Evolutionary conservation across 768 basidiomycete species (phyloP).

Genomic region (Calocybe indica): DNA sequence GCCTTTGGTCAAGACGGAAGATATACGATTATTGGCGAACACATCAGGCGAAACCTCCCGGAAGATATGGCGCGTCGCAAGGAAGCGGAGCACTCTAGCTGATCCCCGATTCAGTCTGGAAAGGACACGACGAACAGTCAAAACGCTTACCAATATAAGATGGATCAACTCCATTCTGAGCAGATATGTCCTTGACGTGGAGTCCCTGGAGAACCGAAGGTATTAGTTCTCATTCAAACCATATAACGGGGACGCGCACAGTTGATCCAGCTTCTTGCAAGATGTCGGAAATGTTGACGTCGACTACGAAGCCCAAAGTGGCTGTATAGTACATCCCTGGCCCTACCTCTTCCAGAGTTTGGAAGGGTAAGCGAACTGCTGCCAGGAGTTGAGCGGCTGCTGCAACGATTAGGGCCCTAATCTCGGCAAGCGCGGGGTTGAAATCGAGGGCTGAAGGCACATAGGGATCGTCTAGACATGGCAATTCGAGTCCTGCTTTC

Average conservation of each 20-base stretch:
- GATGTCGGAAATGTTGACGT: slow-evolving; percentile 28
- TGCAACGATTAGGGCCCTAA: slow-evolving; percentile 13
- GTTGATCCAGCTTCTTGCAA: slow-evolving; percentile 23
- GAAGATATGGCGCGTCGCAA: slow-evolving; percentile 19
- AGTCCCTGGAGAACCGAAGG: slow-evolving; percentile 16
- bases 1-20: slow-evolving; percentile 21
- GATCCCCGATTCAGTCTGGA: background rate
- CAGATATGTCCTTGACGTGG: slow-evolving; percentile 27
- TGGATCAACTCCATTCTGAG: slow-evolving; percentile 18
- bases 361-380: slow-evolving; percentile 11
- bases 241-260: slow-evolving; percentile 1
- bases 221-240: slow-evolving; percentile 6
- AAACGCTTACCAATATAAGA: slow-evolving; percentile 22
- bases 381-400: slow-evolving; percentile 22
- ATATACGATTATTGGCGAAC: slow-evolving; percentile 19
- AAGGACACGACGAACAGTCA: background rate
- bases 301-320: slow-evolving; percentile 16
- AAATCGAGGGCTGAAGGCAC: slow-evolving; percentile 13
- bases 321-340: slow-evolving; percentile 8
- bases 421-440: slow-evolving; percentile 8
- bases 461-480: slow-evolving; percentile 19
- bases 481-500: slow-evolving; percentile 14
- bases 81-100: slow-evolving; percentile 17
- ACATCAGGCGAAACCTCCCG: slow-evolving; percentile 18
- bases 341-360: slow-evolving; percentile 8